These are phyloP conservation scores for Dalbergia cochinchinensis DNA, from an alignment of 306 rosid species.

Conservation along the genomic window DNA sequence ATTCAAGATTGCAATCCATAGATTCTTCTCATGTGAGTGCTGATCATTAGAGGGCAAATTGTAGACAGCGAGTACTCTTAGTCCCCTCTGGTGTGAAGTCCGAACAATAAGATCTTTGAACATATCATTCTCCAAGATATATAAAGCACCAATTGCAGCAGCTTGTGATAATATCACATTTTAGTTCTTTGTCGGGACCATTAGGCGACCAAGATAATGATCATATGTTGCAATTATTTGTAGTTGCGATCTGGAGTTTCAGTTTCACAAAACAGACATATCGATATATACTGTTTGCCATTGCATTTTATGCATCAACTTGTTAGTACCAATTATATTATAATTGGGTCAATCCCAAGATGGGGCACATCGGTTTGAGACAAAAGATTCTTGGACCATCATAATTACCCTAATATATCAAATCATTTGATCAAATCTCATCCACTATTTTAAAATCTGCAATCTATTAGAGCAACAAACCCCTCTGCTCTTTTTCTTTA, in stretches of 20 bases:
- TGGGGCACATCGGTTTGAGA: slow-evolving; percentile 50
- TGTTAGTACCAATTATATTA: slow-evolving; percentile 37
- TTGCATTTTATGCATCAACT: slow-evolving; percentile 38
- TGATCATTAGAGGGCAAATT: slow-evolving; percentile 41
- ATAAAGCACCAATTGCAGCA: slow-evolving; percentile 38
- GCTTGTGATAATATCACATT: slow-evolving; percentile 28
- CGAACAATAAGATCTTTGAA: slow-evolving; percentile 56
- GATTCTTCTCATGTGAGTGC: slow-evolving; percentile 70
- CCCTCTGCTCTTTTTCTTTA: slow-evolving; percentile 13
- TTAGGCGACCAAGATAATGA: slow-evolving; percentile 38
- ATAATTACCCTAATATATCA: slow-evolving; percentile 56
- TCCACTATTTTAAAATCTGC: slow-evolving; percentile 45
- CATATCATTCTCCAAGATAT: slow-evolving; percentile 42
- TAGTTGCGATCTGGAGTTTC: background rate
- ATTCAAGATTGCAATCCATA: slow-evolving; percentile 47
- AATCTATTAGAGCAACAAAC: slow-evolving; percentile 33
- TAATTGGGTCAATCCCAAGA: slow-evolving; percentile 68
- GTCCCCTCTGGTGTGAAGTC: slow-evolving; percentile 41
- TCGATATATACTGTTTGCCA: background rate
- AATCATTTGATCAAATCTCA: slow-evolving; percentile 48
- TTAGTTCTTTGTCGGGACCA: slow-evolving; percentile 38
- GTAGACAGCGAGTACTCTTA: slow-evolving; percentile 44
- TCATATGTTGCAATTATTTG: slow-evolving; percentile 34
- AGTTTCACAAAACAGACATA: slow-evolving; percentile 31
- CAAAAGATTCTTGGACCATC: slow-evolving; percentile 55